phyloP scores from a whole-genome alignment of 441 rosid genomes.

The Gossypium lobatum region DNA sequence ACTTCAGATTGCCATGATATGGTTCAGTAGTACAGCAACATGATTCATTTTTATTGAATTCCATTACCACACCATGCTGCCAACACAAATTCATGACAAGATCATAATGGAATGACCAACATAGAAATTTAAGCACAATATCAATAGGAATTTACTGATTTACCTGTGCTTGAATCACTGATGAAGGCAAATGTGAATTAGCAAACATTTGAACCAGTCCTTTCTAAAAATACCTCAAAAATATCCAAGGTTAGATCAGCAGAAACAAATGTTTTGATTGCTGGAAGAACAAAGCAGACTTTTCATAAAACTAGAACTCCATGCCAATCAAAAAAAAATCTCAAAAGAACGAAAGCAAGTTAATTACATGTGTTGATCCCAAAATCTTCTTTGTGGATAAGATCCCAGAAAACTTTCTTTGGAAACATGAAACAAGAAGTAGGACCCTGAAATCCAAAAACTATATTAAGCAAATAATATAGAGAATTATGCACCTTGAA shows the following conservation, averaged over 20 bases:
- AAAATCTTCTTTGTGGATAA: slow-evolving; percentile 53
- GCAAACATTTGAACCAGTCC: slow-evolving; percentile 64
- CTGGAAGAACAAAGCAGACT: slow-evolving; percentile 12
- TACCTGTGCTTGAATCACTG: slow-evolving; percentile 69
- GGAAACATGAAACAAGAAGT: slow-evolving; percentile 62
- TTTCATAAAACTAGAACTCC: slow-evolving; percentile 10
- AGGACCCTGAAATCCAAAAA: slow-evolving; percentile 59
- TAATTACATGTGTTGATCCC: slow-evolving; percentile 66
- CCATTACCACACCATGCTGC: slow-evolving; percentile 68
- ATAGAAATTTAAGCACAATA: slow-evolving; percentile 13
- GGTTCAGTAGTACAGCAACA: slow-evolving; percentile 49
- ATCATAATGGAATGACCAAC: slow-evolving; percentile 6
- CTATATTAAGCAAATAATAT: slow-evolving; percentile 17
- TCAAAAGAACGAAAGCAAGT: slow-evolving; percentile 16
- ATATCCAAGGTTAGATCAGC: slow-evolving; percentile 32
- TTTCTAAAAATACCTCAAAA: slow-evolving; percentile 62
- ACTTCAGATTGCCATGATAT: slow-evolving; percentile 40
- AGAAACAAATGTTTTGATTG: slow-evolving; percentile 18
- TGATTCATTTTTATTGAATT: slow-evolving; percentile 56
- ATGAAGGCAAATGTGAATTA: slow-evolving; percentile 44
- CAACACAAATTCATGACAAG: slow-evolving; percentile 19
- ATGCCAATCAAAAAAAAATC: background rate
- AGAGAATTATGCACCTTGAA: slow-evolving; percentile 6
- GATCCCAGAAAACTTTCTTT: slow-evolving; percentile 49
- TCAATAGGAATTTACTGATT: slow-evolving; percentile 33